Conservation (phyloP, 169 alveolate genomes). For the Plasmodium falciparum region DNA sequence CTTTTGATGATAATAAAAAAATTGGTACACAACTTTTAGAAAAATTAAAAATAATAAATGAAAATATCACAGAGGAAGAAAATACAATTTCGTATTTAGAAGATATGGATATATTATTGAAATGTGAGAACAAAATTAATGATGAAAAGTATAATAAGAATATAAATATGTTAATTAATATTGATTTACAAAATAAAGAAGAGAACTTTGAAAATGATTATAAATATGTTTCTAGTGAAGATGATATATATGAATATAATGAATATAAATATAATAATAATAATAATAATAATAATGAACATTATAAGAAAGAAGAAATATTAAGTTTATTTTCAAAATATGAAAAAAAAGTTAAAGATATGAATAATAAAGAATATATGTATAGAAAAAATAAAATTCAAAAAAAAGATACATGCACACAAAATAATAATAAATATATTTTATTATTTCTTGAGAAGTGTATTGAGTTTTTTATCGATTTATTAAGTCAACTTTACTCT, state of each 20-base stretch:
- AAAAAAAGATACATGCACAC: background rate
- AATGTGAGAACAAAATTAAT: background rate
- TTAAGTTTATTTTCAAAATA: conserved; percentile 45
- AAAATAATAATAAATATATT: background rate
- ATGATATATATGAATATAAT: conserved; percentile 3
- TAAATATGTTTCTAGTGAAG: conserved; percentile 58
- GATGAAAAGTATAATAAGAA: background rate
- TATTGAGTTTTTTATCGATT: conserved; percentile 71
- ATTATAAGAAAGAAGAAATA: conserved; percentile 54
- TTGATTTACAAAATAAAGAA: background rate
- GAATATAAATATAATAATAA: background rate
- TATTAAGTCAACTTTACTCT: conserved; percentile 67
- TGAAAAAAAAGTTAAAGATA: conserved; percentile 32
- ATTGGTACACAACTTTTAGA: background rate
- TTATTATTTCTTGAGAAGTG: conserved; percentile 69
- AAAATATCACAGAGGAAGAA: conserved; percentile 5
- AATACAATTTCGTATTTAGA: background rate
- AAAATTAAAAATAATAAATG: conserved; percentile 3
- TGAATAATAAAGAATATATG: conserved; percentile 3
- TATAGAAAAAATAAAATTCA: background rate
- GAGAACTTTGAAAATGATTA: conserved; percentile 1
- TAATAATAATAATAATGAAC: conserved; percentile 12
- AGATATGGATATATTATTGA: background rate
- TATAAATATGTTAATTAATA: background rate
- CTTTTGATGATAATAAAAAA: background rate